Evolutionary conservation across 2,329 filamentous ascomycete species (phyloP).

Genomic region (Didymella lethalis): DNA sequence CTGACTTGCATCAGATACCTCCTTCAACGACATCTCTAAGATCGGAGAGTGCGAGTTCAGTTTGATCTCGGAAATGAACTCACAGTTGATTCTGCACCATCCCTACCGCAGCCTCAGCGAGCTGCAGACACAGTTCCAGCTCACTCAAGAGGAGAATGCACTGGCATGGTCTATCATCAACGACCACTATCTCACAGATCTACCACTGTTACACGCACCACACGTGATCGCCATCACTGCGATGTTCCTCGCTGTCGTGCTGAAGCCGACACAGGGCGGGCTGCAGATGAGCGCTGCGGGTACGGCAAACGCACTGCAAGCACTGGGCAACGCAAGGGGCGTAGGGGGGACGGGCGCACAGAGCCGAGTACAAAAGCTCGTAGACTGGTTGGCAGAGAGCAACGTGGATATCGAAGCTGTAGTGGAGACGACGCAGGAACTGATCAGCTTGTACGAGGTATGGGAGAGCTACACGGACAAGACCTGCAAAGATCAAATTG

Average conservation of each 20-base stretch:
- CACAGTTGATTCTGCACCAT: constrained; percentile 88
- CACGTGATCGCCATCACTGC: constrained; percentile 88
- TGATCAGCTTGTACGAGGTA: constrained; percentile 85
- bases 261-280: constrained; percentile 69
- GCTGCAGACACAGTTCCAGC: constrained; percentile 71
- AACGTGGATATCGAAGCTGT: constrained; percentile 83
- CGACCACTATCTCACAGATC: constrained; percentile 89
- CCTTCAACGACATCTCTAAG: constrained; percentile 73
- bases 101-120: constrained; percentile 83
- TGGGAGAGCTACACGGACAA: constrained; percentile 74
- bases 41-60: constrained; percentile 94
- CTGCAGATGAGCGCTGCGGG: constrained; percentile 55
- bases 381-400: constrained; percentile 85
- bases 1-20: constrained; percentile 41
- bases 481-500: constrained; percentile 68
- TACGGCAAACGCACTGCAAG: constrained; percentile 50
- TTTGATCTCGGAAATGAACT: constrained; percentile 89
- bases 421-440: constrained; percentile 88
- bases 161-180: constrained; percentile 87
- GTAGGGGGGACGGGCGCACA: constrained; percentile 38
- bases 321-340: constrained; percentile 43
- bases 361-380: constrained; percentile 71
- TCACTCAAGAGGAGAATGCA: constrained; percentile 79
- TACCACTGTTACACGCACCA: constrained; percentile 86
- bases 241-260: constrained; percentile 82